These are phyloP conservation scores for Pelargonium australe DNA, from an alignment of 441 rosid genomes.

Conservation along the genomic window DNA sequence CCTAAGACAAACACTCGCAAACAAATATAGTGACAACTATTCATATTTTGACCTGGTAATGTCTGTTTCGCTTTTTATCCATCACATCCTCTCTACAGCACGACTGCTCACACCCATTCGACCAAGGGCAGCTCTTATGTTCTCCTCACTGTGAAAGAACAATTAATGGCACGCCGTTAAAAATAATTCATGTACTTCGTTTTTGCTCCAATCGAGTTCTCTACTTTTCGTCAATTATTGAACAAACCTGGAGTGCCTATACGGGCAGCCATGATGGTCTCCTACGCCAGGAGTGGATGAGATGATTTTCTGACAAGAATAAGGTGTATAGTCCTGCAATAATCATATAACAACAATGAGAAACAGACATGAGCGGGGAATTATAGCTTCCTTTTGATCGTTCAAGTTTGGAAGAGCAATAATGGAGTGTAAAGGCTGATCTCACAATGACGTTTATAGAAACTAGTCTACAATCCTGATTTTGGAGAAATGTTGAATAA, in stretches of 20 bases:
- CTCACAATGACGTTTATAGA: background rate
- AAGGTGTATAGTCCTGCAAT: slow-evolving; percentile 90
- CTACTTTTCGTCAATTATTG: too few relatives aligned
- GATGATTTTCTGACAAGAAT: slow-evolving; percentile 82
- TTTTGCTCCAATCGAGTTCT: too few relatives aligned
- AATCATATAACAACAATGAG: slow-evolving; percentile 4
- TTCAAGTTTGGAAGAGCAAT: background rate
- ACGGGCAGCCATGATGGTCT: slow-evolving; percentile 93
- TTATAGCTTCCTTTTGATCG: background rate
- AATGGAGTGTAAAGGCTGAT: background rate
- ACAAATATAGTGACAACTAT: background rate
- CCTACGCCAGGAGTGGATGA: slow-evolving; percentile 72
- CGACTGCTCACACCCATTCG: slow-evolving; percentile 71
- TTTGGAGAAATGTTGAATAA: background rate
- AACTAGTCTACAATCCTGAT: too few relatives aligned
- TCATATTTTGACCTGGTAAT: slow-evolving; percentile 3
- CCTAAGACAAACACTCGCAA: slow-evolving; percentile 21
- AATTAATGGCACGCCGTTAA: too few relatives aligned
- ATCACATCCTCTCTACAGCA: slow-evolving; percentile 58
- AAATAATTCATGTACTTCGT: slow-evolving; percentile 5
- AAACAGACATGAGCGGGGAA: background rate
- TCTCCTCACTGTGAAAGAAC: slow-evolving; percentile 53
- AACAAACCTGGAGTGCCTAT: slow-evolving; percentile 71
- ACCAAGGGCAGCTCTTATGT: slow-evolving; percentile 73
- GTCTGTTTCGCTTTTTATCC: slow-evolving; percentile 66